Base-by-base conservation (phyloP, 106 monocot genomes). In the Allium fistulosum region DNA sequence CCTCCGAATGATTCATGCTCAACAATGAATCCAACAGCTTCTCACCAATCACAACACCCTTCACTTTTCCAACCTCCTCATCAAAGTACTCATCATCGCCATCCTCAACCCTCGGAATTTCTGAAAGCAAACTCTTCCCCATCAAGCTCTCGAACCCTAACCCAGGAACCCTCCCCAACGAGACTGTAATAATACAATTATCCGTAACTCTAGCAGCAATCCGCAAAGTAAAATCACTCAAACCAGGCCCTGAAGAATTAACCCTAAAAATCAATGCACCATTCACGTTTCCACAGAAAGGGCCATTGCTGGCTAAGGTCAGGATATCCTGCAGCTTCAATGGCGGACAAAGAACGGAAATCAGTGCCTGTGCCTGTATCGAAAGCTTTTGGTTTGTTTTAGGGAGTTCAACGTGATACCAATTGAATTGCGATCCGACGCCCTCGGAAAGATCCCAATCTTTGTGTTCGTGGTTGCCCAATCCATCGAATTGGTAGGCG, bases 361-460 rank as follows among this genome's bases (percentile, higher is more conserved):
- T 97, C 16, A 97, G 76, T 64, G 81, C 66, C 60, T 97, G 88
- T 9, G 96, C 86, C 48, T 80, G 81, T 46, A 79, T 63, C 18
- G 88, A 69, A 22, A 88, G 86, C 66, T 80, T 88, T 49, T 80
- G 85, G 50, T 76, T 68, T n/a, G 77, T 74, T 59, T 81, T 79
- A 46, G 96, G 88, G 49, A 96, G 92, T 72, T 96, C 96, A 13
- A 96, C 86, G 71, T 96, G 96, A 78, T 88, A 85, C 96, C 96
- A 96, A 53, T 72, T 71, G 74, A 88, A 88, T 53, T 76, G 69
- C 4, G 62, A 57, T 2, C 71, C 76, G 11, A n/a, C 11, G 15
- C 68, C 76, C 18, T 75, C 71, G 22, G 59, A 46, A 10, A 84
- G 63, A 68, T 88, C 81, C 79, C 78, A 88, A 9, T 84, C 84